Evolutionary conservation across 495 filamentous ascomycete species (phyloP).

Genomic region (Cercophora sp.): DNA sequence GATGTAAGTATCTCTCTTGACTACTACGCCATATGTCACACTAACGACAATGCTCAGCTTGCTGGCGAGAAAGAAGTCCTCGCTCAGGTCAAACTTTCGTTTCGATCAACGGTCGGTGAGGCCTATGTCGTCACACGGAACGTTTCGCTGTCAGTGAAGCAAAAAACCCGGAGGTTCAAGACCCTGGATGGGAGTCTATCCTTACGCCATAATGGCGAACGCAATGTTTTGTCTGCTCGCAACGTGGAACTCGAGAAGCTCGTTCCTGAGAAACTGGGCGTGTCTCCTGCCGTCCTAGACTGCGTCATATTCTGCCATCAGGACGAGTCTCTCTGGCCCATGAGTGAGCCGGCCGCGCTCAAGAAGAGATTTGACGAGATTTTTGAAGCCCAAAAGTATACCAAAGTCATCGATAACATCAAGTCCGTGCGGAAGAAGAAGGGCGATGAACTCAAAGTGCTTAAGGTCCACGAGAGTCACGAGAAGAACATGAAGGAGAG

Average conservation of each 20-base stretch:
- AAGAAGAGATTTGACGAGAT: conserved; percentile 98
- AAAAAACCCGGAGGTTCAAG: conserved; percentile 64
- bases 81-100: conserved; percentile 87
- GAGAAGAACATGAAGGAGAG: conserved; percentile 83
- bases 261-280: conserved; percentile 83
- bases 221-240: conserved; percentile 67
- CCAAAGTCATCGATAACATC: conserved; percentile 93
- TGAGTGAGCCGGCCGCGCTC: conserved; percentile 79
- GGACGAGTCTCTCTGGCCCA: conserved; percentile 95
- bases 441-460: conserved; percentile 64
- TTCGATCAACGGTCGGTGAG: conserved; percentile 68
- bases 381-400: conserved; percentile 94
- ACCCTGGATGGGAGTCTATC: conserved; percentile 75
- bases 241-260: conserved; percentile 76
- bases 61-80: conserved; percentile 85
- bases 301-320: conserved; percentile 98
- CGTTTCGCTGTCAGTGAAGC: conserved; percentile 82
- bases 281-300: conserved; percentile 84
- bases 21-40: too few relatives aligned
- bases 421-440: conserved; percentile 80
- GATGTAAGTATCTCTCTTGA: conserved; percentile 48
- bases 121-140: conserved; percentile 77
- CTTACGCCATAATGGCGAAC: conserved; percentile 76
- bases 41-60: conserved; percentile 43
- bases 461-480: conserved; percentile 68